Evolutionary conservation across 202 grass and related monocot genomes (phyloP).

Genomic region (Eragrostis tef): DNA sequence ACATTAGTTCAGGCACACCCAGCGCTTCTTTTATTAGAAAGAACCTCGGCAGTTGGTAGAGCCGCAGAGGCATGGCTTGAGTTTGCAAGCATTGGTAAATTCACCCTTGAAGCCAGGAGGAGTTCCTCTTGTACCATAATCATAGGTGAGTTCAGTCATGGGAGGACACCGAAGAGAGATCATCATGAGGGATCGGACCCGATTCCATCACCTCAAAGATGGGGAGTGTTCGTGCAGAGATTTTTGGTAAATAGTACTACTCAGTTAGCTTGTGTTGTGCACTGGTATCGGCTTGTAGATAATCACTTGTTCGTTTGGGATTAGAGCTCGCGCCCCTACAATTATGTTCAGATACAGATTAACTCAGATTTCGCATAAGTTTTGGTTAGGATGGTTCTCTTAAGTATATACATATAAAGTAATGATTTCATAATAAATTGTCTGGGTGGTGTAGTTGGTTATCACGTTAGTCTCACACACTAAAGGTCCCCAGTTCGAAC

Average conservation of each 20-base stretch:
- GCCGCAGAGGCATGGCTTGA: slow-evolving; percentile 54
- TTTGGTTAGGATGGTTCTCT: too few relatives aligned
- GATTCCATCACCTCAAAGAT: slow-evolving; percentile 51
- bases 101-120: slow-evolving; percentile 21
- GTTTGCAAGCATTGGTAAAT: slow-evolving; percentile 1
- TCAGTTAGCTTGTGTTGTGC: background rate
- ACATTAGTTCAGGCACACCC: background rate
- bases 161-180: slow-evolving; percentile 55
- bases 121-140: slow-evolving; percentile 55
- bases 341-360: too few relatives aligned
- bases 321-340: background rate
- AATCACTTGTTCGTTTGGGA: background rate
- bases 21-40: slow-evolving; percentile 33
- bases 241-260: slow-evolving; percentile 53
- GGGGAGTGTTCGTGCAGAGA: slow-evolving; percentile 54
- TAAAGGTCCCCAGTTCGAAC: slow-evolving; percentile 88
- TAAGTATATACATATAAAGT: too few relatives aligned
- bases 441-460: slow-evolving; percentile 91
- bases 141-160: slow-evolving; percentile 69
- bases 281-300: background rate
- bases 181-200: slow-evolving; percentile 7
- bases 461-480: slow-evolving; percentile 93
- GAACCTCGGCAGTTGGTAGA: slow-evolving; percentile 47
- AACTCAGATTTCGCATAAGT: too few relatives aligned
- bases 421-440: background rate